These are phyloP conservation scores for Mollisia scopiformis DNA, from an alignment of 2,329 filamentous ascomycete genomes.

Conservation along the genomic window DNA sequence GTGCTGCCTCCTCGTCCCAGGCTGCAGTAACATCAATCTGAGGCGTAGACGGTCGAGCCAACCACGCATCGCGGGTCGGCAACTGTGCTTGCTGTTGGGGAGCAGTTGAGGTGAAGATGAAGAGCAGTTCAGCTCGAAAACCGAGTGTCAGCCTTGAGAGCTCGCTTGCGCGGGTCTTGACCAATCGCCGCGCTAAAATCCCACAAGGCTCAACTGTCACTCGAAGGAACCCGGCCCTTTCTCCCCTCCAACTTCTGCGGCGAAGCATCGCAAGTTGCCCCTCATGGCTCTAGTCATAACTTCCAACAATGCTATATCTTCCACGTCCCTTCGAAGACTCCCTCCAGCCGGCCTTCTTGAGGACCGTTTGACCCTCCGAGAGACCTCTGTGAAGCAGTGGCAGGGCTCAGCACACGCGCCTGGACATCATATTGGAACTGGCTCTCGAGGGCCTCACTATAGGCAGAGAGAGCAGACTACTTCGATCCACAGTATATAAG, in stretches of 20 bases:
- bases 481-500: conserved; percentile 29
- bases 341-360: conserved; percentile 29
- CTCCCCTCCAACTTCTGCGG: conserved; percentile 10
- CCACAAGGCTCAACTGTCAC: conserved; percentile 11
- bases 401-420: conserved; percentile 20
- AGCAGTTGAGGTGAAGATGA: not conserved
- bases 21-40: not conserved
- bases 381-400: conserved; percentile 16
- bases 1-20: not conserved
- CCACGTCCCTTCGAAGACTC: conserved; percentile 11
- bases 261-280: conserved; percentile 10
- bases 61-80: not conserved
- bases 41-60: not conserved
- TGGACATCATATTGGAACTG: conserved; percentile 25
- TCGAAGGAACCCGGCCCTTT: conserved; percentile 1
- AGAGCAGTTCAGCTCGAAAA: not conserved
- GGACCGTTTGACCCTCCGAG: conserved; percentile 23
- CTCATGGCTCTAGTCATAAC: conserved; percentile 2
- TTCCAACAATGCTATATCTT: conserved; percentile 18
- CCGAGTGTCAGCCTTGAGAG: conserved; percentile 11
- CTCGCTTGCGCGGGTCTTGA: not conserved
- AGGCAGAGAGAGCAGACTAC: conserved; percentile 26
- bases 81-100: not conserved
- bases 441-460: conserved; percentile 19
- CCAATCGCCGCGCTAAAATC: conserved; percentile 4